A percentile compares a stretch with the other conserved stretches of the same genome.
phyloP scores from a whole-genome alignment of 768 basidiomycete genomes.

The Lactifluus subvellereus region DNA sequence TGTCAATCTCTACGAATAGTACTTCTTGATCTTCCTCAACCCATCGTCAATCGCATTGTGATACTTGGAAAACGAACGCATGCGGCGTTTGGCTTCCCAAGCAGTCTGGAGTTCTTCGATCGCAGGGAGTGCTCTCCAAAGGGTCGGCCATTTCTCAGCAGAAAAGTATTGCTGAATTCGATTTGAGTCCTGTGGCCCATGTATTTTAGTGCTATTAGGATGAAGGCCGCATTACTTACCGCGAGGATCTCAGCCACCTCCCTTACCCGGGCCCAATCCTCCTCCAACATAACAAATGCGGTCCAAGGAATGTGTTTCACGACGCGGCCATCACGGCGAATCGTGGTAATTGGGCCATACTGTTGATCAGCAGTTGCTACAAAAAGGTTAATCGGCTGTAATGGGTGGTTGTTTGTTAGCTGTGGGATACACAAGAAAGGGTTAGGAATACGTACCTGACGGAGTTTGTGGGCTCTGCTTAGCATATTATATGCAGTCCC shows the following conservation, averaged over 20 bases:
- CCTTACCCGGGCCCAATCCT: not conserved
- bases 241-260: not conserved
- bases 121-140: constrained; percentile 28
- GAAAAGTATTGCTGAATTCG: constrained; percentile 30
- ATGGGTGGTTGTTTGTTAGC: too few relatives aligned
- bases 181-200: constrained; percentile 23
- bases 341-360: not conserved
- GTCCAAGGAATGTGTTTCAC: not conserved
- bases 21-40: constrained; percentile 28
- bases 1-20: constrained; percentile 14
- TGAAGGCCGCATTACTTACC: too few relatives aligned
- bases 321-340: not conserved
- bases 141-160: constrained; percentile 26
- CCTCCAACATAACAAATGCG: not conserved
- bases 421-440: too few relatives aligned
- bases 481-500: not conserved
- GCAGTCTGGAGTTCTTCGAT: constrained; percentile 28
- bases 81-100: constrained; percentile 28
- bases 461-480: not conserved
- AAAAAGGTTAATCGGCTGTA: not conserved
- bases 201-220: not conserved
- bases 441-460: not conserved
- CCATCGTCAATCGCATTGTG: not conserved
- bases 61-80: constrained; percentile 21
- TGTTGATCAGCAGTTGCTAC: not conserved